Conservation (phyloP, 257 asterid species). For the Jasminum sambac region DNA sequence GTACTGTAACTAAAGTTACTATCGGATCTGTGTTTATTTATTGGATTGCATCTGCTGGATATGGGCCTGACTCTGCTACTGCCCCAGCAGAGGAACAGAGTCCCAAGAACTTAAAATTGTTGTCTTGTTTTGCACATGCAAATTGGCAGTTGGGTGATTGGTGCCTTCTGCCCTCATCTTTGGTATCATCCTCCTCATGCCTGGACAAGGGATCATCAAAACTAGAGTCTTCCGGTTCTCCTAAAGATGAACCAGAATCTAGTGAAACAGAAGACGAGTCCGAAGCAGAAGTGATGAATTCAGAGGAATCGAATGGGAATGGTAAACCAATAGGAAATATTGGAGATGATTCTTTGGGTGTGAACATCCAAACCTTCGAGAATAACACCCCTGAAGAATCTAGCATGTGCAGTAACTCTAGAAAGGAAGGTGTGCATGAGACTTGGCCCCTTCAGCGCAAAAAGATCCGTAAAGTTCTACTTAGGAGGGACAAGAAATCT, state of each 20-base stretch:
- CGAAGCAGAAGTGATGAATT: conserved; percentile 53
- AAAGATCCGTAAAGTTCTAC: conserved; percentile 78
- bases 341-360: conserved; percentile 40
- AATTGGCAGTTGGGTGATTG: conserved; percentile 98
- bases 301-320: conserved; percentile 45
- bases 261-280: conserved; percentile 63
- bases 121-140: conserved; percentile 91
- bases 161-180: conserved; percentile 73
- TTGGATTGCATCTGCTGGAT: conserved; percentile 99
- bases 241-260: conserved; percentile 63
- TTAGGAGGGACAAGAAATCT: conserved; percentile 78
- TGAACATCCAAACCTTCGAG: conserved; percentile 34
- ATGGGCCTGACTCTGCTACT: conserved; percentile 76
- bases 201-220: conserved; percentile 49
- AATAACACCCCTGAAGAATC: conserved; percentile 41
- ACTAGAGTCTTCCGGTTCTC: conserved; percentile 44
- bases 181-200: conserved; percentile 29
- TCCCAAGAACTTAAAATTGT: conserved; percentile 73
- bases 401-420: conserved; percentile 45
- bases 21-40: conserved; percentile 86
- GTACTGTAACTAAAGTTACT: conserved; percentile 90
- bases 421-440: conserved; percentile 58
- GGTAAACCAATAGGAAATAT: conserved; percentile 40
- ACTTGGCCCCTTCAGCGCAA: conserved; percentile 78
- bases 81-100: conserved; percentile 91